Evolutionary conservation across 2,329 filamentous ascomycete species (phyloP).

Genomic region (Didymella exigua): DNA sequence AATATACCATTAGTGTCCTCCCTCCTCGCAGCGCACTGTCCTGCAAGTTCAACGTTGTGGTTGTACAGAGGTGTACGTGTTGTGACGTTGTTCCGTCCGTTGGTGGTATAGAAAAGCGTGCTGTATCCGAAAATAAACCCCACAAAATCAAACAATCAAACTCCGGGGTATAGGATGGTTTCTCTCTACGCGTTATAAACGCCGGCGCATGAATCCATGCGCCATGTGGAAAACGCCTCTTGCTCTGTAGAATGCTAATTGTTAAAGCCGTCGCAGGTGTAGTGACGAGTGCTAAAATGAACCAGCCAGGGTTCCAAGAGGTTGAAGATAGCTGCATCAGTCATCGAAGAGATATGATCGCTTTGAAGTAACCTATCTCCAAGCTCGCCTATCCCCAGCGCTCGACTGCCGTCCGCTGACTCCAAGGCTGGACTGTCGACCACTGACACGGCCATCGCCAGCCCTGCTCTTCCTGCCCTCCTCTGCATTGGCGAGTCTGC

Average conservation of each 20-base stretch:
- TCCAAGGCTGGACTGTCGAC: constrained; percentile 26
- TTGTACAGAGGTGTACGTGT: neutral
- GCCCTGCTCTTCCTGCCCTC: constrained; percentile 32
- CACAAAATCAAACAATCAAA: constrained; percentile 1
- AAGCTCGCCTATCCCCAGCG: constrained; percentile 27
- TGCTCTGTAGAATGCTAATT: constrained; percentile 1
- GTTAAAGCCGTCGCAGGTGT: neutral
- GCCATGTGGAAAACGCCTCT: constrained; percentile 1
- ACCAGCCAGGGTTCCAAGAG: constrained; percentile 7
- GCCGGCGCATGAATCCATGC: constrained; percentile 19
- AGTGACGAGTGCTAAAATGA: neutral
- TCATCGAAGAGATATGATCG: constrained; percentile 14
- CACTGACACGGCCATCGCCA: constrained; percentile 22
- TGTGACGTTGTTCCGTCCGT: neutral
- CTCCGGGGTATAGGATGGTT: constrained; percentile 37
- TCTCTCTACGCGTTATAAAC: constrained; percentile 26
- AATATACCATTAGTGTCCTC: neutral
- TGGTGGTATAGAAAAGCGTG: neutral
- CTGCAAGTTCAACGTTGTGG: neutral
- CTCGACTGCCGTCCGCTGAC: constrained; percentile 23
- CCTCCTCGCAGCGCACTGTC: neutral
- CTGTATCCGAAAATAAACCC: constrained; percentile 3
- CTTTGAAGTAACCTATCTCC: constrained; percentile 32
- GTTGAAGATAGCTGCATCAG: neutral
- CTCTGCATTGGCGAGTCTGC: constrained; percentile 32